A percentile compares a stretch with the other conserved stretches of the same genome.
phyloP scores from a whole-genome alignment of 805 yeast species.

The Grigorovia transvaalensis region DNA sequence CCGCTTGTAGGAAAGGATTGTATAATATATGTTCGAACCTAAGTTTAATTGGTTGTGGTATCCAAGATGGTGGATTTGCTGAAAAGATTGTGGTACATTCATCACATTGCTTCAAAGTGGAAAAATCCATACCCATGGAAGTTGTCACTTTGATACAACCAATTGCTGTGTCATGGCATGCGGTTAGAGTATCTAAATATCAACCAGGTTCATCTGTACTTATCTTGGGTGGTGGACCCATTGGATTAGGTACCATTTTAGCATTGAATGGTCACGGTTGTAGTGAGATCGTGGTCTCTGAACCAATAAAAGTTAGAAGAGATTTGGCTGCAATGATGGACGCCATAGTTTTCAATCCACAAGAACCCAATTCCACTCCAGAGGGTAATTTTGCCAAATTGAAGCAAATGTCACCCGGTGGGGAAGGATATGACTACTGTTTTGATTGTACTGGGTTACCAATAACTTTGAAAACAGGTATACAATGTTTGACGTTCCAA shows the following conservation, averaged over 20 bases:
- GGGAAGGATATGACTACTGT: slow-evolving; percentile 39
- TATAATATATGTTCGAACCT: slow-evolving; percentile 43
- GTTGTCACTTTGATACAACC: slow-evolving; percentile 52
- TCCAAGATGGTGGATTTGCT: slow-evolving; percentile 46
- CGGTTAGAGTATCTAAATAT: slow-evolving; percentile 38
- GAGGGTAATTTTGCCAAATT: slow-evolving; percentile 31
- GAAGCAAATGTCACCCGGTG: slow-evolving; percentile 32
- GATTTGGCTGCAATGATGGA: slow-evolving; percentile 40
- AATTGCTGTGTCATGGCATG: slow-evolving; percentile 49
- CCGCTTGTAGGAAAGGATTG: slow-evolving; percentile 40
- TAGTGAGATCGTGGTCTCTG: slow-evolving; percentile 41
- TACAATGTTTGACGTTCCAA: slow-evolving; percentile 40
- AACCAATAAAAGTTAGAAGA: slow-evolving; percentile 42
- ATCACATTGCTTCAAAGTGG: slow-evolving; percentile 31
- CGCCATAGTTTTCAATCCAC: slow-evolving; percentile 42
- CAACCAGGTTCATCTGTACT: slow-evolving; percentile 37
- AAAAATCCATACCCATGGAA: slow-evolving; percentile 38
- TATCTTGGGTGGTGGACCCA: slow-evolving; percentile 54
- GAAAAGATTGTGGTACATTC: slow-evolving; percentile 37
- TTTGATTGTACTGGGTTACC: slow-evolving; percentile 46
- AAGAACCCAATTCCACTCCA: slow-evolving; percentile 19
- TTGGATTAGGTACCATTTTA: slow-evolving; percentile 48
- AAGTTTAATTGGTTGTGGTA: slow-evolving; percentile 47
- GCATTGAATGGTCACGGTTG: slow-evolving; percentile 45
- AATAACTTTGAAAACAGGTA: slow-evolving; percentile 41